These are phyloP conservation scores for Aspergillus ellipticus DNA, from an alignment of 495 filamentous ascomycete species.

Conservation along the genomic window DNA sequence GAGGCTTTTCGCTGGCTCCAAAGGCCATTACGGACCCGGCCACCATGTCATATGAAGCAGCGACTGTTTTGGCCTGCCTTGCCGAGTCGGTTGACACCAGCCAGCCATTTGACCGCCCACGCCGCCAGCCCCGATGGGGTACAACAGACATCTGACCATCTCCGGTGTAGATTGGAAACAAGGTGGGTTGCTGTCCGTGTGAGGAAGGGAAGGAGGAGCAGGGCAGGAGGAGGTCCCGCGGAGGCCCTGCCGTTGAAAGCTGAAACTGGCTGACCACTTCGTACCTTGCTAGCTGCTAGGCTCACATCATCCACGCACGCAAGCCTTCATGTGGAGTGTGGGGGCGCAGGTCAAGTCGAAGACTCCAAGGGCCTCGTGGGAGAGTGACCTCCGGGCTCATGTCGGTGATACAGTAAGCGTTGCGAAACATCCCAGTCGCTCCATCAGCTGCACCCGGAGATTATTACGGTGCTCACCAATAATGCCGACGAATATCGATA, in stretches of 20 bases:
- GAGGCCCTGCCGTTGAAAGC: background rate
- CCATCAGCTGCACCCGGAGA: background rate
- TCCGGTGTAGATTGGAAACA: background rate
- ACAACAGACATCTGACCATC: background rate
- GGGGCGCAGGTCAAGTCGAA: background rate
- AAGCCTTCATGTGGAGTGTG: background rate
- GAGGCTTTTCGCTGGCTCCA: background rate
- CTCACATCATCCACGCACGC: slow-evolving; percentile 3
- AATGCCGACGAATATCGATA: background rate
- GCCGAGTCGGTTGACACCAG: background rate
- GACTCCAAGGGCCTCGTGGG: slow-evolving; percentile 1
- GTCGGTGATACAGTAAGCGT: slow-evolving; percentile 2
- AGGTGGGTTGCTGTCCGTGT: background rate
- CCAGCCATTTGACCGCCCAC: background rate
- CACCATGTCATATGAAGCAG: slow-evolving; percentile 9
- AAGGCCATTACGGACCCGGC: background rate
- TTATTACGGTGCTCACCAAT: background rate
- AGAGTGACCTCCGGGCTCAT: background rate
- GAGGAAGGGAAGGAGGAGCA: background rate
- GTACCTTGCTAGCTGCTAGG: slow-evolving; percentile 9
- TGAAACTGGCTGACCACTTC: background rate
- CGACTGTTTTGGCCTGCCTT: background rate
- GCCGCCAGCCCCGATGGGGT: slow-evolving; percentile 8
- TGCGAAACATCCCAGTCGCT: background rate
- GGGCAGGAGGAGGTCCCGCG: background rate